These are phyloP conservation scores for Akanthomyces dipterigenus DNA, from an alignment of 2,329 filamentous ascomycete genomes.

Conservation along the genomic window DNA sequence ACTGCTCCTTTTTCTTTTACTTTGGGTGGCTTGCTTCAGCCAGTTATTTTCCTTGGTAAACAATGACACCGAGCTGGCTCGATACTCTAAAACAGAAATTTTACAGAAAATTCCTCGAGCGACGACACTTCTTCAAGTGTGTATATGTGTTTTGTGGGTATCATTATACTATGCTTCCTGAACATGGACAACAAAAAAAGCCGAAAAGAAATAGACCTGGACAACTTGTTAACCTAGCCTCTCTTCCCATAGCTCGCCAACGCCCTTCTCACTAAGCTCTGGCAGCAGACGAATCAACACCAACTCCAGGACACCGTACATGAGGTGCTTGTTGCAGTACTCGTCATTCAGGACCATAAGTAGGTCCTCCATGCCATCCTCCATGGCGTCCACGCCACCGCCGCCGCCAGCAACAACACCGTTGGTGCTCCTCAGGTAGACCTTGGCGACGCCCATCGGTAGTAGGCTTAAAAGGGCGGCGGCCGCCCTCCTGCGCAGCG, in stretches of 20 bases:
- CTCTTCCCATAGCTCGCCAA: slow-evolving; percentile 67
- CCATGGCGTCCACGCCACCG: slow-evolving; percentile 41
- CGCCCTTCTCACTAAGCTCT: slow-evolving; percentile 67
- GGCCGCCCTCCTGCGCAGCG: slow-evolving; percentile 62
- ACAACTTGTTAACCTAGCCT: slow-evolving; percentile 40
- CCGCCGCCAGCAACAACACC: slow-evolving; percentile 22
- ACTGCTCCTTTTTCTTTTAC: slow-evolving; percentile 8
- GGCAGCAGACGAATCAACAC: slow-evolving; percentile 77
- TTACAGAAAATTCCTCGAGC: background rate
- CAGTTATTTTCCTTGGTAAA: slow-evolving; percentile 3
- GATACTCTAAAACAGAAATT: background rate
- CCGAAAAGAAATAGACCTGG: background rate
- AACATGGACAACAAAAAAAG: background rate
- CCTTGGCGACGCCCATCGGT: slow-evolving; percentile 39
- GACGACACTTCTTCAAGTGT: background rate
- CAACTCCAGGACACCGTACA: slow-evolving; percentile 77
- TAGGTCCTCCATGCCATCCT: slow-evolving; percentile 56
- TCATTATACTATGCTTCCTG: background rate
- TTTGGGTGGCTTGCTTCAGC: background rate
- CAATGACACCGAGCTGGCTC: slow-evolving; percentile 8
- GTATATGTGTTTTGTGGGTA: background rate
- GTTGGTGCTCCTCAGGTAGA: slow-evolving; percentile 41
- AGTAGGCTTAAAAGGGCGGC: slow-evolving; percentile 46
- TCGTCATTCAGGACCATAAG: slow-evolving; percentile 71
- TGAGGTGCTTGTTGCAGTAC: slow-evolving; percentile 88